phyloP scores from a whole-genome alignment of 2,329 filamentous ascomycete species.

The Xylariales sp. region DNA sequence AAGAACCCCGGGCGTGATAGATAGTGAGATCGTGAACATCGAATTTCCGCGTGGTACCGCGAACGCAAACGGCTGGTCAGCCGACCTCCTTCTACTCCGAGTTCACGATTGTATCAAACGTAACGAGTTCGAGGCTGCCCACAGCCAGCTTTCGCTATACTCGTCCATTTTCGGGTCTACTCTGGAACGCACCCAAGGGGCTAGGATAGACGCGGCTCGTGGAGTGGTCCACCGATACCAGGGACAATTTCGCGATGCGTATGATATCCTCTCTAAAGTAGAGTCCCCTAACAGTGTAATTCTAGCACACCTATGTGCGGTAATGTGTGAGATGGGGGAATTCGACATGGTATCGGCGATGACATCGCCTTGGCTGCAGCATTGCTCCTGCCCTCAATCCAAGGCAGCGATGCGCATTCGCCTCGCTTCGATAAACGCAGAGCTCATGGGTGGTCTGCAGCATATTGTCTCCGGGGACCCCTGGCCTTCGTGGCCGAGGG shows the following conservation, averaged over 20 bases:
- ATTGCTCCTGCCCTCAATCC: not conserved
- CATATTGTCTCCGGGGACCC: not conserved
- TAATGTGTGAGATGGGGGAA: not conserved
- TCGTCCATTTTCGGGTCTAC: not conserved
- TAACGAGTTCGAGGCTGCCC: not conserved
- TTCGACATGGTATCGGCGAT: not conserved
- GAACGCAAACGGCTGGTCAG: not conserved
- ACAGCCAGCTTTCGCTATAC: not conserved
- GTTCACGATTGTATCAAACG: not conserved
- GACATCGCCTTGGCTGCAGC: not conserved
- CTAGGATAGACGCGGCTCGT: not conserved
- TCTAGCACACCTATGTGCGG: not conserved
- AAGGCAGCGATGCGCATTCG: not conserved
- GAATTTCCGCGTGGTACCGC: not conserved
- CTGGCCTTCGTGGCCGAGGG: not conserved
- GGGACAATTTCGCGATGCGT: not conserved
- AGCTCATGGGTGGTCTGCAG: not conserved
- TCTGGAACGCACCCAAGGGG: not conserved
- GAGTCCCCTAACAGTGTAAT: not conserved
- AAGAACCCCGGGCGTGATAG: not conserved
- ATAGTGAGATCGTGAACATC: not conserved
- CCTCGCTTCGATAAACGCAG: not conserved
- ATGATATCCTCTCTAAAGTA: not conserved
- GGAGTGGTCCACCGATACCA: slow-evolving; percentile 2
- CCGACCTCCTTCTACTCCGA: not conserved